A percentile compares a stretch with the other conserved stretches of the same genome.
These are phyloP conservation scores for Dictyostelium capitatum DNA, from an alignment of 78 protist species.

Conservation along the genomic window DNA sequence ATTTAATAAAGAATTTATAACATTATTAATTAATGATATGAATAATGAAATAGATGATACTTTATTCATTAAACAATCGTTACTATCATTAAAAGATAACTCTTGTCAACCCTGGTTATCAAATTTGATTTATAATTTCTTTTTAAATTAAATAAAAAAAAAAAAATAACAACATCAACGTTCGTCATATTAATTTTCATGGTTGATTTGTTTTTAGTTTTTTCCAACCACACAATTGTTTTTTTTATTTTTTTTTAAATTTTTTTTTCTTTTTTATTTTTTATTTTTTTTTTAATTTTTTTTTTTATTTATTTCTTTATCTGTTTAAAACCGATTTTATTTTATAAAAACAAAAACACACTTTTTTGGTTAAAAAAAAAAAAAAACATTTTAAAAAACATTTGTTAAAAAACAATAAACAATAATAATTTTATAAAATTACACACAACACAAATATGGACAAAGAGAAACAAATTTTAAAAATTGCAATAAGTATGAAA, in stretches of 20 bases:
- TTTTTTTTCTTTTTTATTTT: too few relatives aligned
- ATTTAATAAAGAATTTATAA: too few relatives aligned
- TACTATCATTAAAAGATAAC: not conserved
- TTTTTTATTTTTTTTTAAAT: not conserved
- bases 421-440: too few relatives aligned
- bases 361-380: not conserved
- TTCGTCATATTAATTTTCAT: too few relatives aligned
- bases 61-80: not conserved
- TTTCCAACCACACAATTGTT: not conserved
- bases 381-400: not conserved
- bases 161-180: not conserved
- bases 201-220: too few relatives aligned
- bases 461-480: not conserved
- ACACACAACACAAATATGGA: not conserved
- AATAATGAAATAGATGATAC: not conserved
- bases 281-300: not conserved
- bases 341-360: not conserved
- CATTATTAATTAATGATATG: constrained; percentile 1
- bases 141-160: too few relatives aligned
- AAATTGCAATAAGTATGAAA: constrained; percentile 1
- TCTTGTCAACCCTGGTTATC: not conserved
- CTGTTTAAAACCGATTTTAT: not conserved
- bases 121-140: too few relatives aligned
- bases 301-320: not conserved
- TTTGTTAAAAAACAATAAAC: not conserved